Evolutionary conservation across 306 rosid species (phyloP), one percentile per base, ranked within the genome.

Genomic region (Lagenaria siceraria): DNA sequence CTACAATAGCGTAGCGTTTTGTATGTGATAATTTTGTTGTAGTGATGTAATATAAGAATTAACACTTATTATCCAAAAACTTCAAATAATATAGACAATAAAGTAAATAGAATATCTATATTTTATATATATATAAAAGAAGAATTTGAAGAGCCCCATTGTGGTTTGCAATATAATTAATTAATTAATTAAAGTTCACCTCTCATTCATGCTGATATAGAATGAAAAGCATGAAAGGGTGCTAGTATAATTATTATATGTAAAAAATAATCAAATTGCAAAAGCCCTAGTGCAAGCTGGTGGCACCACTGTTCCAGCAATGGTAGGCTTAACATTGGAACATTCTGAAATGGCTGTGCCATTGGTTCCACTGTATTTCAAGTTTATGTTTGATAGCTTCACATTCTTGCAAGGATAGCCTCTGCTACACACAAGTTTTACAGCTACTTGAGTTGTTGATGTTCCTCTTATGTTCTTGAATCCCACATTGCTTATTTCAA

Each of bases 381-480:
- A 80, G 77, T 75, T n/a, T 35, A 88, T 60, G 38, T 86, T 80
- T 10, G 33, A 10, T 19, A 88, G 64, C 43, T 54, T 43, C 78
- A 88, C 85, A 14, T 63, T 66, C 21, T 69, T 43, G 80, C 93
- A 89, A 7, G 84, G 91, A 4, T 17, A 2, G 1, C 69, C 77
- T 0, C 10, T 48, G 36, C 89, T 86, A 33, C 92, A 88, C 5
- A 42, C 31, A 46, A 88, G 75, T 36, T 38, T 46, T 35, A 88
- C 59, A 10, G 87, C 91, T 1, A 78, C 82, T 38, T 38, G 66
- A 4, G 78, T 53, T 21, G 27, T 17, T 10, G 87, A 74, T 15
- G 88, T 80, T 2, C 92, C 92, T 61, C 12, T 54, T 7, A 86
- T 82, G 65, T 82, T 65, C 74, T 58, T 82, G 87, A 81, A 86